Conservation (phyloP, 176 grass and related monocot species). For the Zea luxurians region DNA sequence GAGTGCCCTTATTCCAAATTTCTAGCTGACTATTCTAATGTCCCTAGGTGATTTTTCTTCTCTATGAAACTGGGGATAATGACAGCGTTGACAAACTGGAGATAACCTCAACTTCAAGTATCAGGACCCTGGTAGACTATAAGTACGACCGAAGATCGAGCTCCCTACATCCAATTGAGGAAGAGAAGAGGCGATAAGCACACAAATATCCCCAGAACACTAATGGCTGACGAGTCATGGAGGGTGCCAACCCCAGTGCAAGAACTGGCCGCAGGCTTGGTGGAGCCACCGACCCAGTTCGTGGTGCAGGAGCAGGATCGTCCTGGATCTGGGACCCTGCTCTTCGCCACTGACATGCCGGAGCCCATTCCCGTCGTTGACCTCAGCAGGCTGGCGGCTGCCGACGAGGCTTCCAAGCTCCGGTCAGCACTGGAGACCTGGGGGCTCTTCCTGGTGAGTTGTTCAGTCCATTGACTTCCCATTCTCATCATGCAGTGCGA, state of each 20-base stretch:
- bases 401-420: conserved; percentile 48
- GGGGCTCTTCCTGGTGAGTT: conserved; percentile 48
- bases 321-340: background rate
- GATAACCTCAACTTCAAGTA: background rate
- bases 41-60: background rate
- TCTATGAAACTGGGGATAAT: background rate
- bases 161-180: background rate
- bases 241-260: conserved; percentile 27
- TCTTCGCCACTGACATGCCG: background rate
- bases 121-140: background rate
- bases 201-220: background rate
- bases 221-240: conserved; percentile 13
- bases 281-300: conserved; percentile 45
- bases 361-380: conserved; percentile 45
- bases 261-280: conserved; percentile 30
- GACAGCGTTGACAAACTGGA: background rate
- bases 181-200: background rate
- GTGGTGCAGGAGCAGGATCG: conserved; percentile 14
- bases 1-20: background rate
- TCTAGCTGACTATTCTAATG: background rate
- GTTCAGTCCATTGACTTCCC: background rate
- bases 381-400: background rate
- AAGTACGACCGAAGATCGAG: background rate
- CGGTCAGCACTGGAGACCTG: conserved; percentile 38
- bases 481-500: background rate